Evolutionary conservation across 2,329 filamentous ascomycete species (phyloP).

Genomic region (Beauveria varroae): DNA sequence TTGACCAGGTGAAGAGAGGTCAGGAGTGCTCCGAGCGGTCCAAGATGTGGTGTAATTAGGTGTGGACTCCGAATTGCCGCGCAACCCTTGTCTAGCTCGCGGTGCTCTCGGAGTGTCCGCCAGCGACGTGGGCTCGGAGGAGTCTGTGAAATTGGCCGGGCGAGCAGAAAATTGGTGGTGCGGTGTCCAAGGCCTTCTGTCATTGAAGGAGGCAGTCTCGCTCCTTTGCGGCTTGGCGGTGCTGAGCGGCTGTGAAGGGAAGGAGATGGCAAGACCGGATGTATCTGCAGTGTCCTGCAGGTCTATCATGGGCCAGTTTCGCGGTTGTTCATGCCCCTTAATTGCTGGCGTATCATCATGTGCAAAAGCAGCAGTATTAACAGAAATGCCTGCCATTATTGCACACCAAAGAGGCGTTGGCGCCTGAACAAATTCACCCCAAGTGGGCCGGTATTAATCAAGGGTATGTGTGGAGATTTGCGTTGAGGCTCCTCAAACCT

Average conservation of each 20-base stretch:
- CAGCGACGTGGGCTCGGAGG: not conserved
- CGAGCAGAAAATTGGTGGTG: not conserved
- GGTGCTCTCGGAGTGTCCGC: slow-evolving; percentile 2
- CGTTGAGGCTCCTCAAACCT: not conserved
- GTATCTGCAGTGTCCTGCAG: not conserved
- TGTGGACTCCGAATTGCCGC: slow-evolving; percentile 1
- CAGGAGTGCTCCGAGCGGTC: slow-evolving; percentile 3
- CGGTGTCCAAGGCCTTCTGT: not conserved
- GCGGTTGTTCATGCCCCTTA: slow-evolving; percentile 7
- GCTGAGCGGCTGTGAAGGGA: not conserved
- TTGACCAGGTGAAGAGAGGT: slow-evolving; percentile 17
- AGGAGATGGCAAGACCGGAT: slow-evolving; percentile 2
- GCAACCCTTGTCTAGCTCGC: slow-evolving; percentile 10
- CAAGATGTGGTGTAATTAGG: slow-evolving; percentile 3
- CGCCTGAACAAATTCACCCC: not conserved
- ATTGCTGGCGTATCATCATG: slow-evolving; percentile 2
- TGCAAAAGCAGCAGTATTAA: not conserved
- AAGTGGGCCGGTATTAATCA: slow-evolving; percentile 10
- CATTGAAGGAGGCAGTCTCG: not conserved
- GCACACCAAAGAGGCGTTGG: not conserved
- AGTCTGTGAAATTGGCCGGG: slow-evolving; percentile 1
- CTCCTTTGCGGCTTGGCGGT: not conserved
- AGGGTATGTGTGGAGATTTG: slow-evolving; percentile 1
- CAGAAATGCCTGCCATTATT: slow-evolving; percentile 8
- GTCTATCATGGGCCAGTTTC: slow-evolving; percentile 3